Evolutionary conservation across 2,329 filamentous ascomycete species (phyloP).

Genomic region (Volutella citrinella): DNA sequence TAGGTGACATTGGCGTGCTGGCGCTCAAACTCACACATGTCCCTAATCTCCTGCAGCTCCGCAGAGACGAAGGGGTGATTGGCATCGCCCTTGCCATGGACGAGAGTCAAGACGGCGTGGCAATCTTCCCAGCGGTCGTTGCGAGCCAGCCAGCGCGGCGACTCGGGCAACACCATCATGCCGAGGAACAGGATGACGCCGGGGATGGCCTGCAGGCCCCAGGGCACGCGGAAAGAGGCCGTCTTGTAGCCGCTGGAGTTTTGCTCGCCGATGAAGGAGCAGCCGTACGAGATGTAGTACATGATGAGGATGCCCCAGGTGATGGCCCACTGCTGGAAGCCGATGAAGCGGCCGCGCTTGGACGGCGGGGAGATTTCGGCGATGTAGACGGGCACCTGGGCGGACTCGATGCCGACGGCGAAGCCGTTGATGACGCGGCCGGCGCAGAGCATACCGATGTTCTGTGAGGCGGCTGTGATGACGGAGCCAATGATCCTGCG

Average conservation of each 20-base stretch:
- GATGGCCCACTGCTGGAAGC: slow-evolving; percentile 69
- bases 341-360: slow-evolving; percentile 59
- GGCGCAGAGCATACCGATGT: slow-evolving; percentile 40
- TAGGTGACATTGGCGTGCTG: slow-evolving; percentile 67
- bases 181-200: slow-evolving; percentile 57
- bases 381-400: slow-evolving; percentile 64
- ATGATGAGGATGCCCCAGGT: slow-evolving; percentile 54
- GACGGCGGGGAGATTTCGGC: slow-evolving; percentile 57
- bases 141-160: slow-evolving; percentile 61
- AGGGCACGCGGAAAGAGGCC: slow-evolving; percentile 61
- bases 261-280: slow-evolving; percentile 51
- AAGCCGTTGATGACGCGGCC: slow-evolving; percentile 60
- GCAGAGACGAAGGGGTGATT: slow-evolving; percentile 61
- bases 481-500: slow-evolving; percentile 50
- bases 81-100: slow-evolving; percentile 64
- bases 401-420: slow-evolving; percentile 58
- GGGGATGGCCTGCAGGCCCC: slow-evolving; percentile 64
- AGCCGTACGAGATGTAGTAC: slow-evolving; percentile 63
- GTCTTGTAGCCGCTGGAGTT: slow-evolving; percentile 35
- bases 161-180: slow-evolving; percentile 59
- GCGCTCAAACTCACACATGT: slow-evolving; percentile 71
- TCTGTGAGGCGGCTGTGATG: slow-evolving; percentile 42
- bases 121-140: slow-evolving; percentile 59
- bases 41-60: slow-evolving; percentile 72
- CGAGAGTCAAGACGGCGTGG: slow-evolving; percentile 51